Base-by-base conservation (phyloP, 148 eudicot genomes). In the Silene conica region DNA sequence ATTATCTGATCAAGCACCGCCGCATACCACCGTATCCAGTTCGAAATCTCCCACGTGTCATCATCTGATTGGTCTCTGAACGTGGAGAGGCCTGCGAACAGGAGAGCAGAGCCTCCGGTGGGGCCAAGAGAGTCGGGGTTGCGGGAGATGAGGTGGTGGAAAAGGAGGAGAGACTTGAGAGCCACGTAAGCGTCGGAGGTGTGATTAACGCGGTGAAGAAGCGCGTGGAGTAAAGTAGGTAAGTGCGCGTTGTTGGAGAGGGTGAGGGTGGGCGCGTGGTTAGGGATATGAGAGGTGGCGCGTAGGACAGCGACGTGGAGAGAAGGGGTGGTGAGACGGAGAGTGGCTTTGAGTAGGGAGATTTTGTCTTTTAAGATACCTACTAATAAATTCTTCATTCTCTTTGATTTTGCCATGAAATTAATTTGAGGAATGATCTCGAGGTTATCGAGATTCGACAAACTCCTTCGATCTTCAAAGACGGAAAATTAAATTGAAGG, bases 1-100 rank as follows among this genome's bases (percentile, higher is more conserved):
- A 4, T 5, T 34, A 56, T 78, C 4, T 45, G 72, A 66, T 87
- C 87, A 61, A 91, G 71, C 11, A 84, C 75, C 4, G 72, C 63
- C 10, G 89, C 89, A 73, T 85, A 91, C 89, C 91, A 91, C 48
- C 91, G 76, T 5, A 83, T 85, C 93, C 97, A 91, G 0, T 65
- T 15, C 0, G 91, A 84, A 18, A 91, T 52, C 67, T 85, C 87
- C 77, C 83, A 77, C n/a, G 87, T 76, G 64, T 83, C 87, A 4
- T 57, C 11, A 58, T 83, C 81, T 0, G 82, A 67, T 5, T 71
- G 54, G 28, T 87, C 87, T 8, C 65, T 52, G 57, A 91, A 89
- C 12, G 7, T 22, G 0, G 90, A 76, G 4, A 91, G 66, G 2
- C 86, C 8, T 2, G 43, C 80, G 23, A 87, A 81, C 62, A 79